Evolutionary conservation across 768 basidiomycete species (phyloP).

Genomic region (Trametopsis cervina): DNA sequence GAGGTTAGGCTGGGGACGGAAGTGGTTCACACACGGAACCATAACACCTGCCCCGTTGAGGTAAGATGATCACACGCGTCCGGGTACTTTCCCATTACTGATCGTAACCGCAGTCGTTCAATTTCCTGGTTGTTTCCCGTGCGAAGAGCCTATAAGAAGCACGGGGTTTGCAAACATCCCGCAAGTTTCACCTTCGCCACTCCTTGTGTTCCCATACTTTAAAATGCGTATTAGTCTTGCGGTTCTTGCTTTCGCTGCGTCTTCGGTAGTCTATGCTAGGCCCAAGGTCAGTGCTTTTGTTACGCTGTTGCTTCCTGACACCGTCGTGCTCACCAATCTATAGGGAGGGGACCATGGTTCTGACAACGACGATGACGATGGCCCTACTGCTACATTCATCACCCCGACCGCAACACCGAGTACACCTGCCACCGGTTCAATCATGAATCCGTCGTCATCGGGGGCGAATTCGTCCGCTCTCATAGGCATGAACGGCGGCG

Average conservation of each 20-base stretch:
- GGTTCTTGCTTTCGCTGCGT: not conserved
- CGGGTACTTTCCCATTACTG: no score
- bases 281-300: not conserved
- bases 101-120: no score
- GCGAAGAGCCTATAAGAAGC: not conserved
- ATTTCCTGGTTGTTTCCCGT: not conserved
- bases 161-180: not conserved
- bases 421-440: not conserved
- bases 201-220: not conserved
- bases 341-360: not conserved
- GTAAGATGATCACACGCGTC: no score
- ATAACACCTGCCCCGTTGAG: no score
- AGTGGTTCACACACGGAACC: no score
- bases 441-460: not conserved
- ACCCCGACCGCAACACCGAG: not conserved
- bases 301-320: not conserved
- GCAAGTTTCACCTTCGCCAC: no score
- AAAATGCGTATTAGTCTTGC: not conserved
- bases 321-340: not conserved
- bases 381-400: not conserved
- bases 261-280: not conserved
- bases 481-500: constrained; percentile 12
- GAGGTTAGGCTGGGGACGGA: no score
- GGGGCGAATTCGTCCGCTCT: constrained; percentile 8
- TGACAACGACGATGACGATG: not conserved